phyloP scores from a whole-genome alignment of 164 flowering plant species.

The Magnolia sinica region DNA sequence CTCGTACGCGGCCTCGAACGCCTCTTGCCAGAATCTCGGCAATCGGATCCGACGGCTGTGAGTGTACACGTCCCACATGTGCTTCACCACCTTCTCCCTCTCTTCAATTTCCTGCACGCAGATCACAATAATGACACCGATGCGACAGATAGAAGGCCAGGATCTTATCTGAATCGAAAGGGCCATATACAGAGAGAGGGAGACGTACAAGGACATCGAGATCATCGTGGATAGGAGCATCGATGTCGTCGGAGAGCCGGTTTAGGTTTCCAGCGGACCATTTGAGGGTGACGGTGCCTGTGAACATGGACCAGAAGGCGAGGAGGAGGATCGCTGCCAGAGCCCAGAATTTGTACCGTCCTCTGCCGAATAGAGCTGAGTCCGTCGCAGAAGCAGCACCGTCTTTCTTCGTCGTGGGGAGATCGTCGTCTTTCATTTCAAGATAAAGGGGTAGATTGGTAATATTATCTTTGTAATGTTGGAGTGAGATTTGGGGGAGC shows the following conservation, averaged over 20 bases:
- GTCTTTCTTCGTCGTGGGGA: slow-evolving; percentile 37
- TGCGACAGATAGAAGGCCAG: background rate
- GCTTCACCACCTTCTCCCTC: slow-evolving; percentile 94
- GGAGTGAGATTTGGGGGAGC: background rate
- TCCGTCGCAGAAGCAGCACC: slow-evolving; percentile 28
- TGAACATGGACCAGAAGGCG: slow-evolving; percentile 98
- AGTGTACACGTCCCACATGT: slow-evolving; percentile 98
- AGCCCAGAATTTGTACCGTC: slow-evolving; percentile 94
- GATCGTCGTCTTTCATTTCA: slow-evolving; percentile 74
- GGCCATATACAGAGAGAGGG: background rate
- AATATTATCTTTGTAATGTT: background rate
- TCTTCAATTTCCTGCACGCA: slow-evolving; percentile 86
- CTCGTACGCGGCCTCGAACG: slow-evolving; percentile 93
- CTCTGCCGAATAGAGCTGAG: slow-evolving; percentile 48
- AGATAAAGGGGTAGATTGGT: background rate
- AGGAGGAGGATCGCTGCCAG: slow-evolving; percentile 75
- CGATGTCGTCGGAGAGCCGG: slow-evolving; percentile 54
- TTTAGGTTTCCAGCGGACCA: slow-evolving; percentile 88
- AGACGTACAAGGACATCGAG: slow-evolving; percentile 77
- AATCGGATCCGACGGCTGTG: slow-evolving; percentile 65
- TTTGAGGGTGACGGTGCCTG: slow-evolving; percentile 90
- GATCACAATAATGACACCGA: background rate
- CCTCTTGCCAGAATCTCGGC: slow-evolving; percentile 89
- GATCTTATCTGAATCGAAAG: background rate
- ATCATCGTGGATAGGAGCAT: slow-evolving; percentile 57